Conservation (phyloP, 139 green algal genomes). For the Coccomyxa sp. region DNA sequence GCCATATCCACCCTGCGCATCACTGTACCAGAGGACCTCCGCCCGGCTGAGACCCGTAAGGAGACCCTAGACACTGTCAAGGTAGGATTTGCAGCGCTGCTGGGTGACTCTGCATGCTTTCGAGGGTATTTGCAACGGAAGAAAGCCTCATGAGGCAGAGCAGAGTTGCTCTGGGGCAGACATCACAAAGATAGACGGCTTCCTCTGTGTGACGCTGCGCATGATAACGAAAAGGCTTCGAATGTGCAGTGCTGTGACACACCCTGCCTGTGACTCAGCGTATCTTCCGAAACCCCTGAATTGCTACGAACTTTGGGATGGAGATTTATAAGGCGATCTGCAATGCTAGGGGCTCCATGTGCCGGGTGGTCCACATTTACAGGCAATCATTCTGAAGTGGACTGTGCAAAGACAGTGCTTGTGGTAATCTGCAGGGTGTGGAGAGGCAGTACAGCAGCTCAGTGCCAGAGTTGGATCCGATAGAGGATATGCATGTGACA, state of each 20-base stretch:
- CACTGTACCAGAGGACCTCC: conserved; percentile 75
- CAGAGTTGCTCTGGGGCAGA: not conserved
- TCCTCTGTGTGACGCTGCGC: no score
- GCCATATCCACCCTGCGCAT: conserved; percentile 70
- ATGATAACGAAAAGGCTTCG: no score
- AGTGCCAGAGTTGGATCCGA: conserved; percentile 75
- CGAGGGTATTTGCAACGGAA: not conserved
- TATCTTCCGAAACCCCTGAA: no score
- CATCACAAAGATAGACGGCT: no score
- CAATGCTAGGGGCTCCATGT: no score
- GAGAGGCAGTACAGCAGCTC: conserved; percentile 31
- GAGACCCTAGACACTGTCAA: conserved; percentile 52
- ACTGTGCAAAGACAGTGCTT: no score
- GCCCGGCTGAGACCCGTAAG: conserved; percentile 40
- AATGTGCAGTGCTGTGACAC: no score
- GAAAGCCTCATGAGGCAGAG: not conserved
- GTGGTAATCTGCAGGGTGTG: conserved; percentile 42
- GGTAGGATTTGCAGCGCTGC: not conserved
- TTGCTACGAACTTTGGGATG: no score
- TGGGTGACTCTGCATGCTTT: not conserved
- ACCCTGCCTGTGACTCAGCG: no score
- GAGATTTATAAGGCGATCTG: no score
- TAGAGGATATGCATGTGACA: conserved; percentile 80
- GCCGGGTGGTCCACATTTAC: no score
- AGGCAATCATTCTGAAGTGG: no score